Base-by-base conservation (phyloP, 306 rosid species). In the Inga oerstediana region DNA sequence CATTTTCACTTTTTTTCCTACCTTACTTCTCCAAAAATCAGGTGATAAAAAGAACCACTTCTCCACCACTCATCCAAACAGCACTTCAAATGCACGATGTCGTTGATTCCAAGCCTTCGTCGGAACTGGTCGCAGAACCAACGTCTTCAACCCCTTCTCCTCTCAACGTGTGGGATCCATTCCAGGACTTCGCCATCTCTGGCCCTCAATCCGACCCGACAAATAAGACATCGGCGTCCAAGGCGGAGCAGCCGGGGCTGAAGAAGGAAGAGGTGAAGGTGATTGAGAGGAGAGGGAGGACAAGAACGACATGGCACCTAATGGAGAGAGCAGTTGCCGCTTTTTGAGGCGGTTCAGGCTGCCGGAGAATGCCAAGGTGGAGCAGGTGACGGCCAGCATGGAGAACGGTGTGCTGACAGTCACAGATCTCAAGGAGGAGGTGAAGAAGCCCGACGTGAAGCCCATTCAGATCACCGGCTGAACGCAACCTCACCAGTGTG, bases 201-300 rank as follows among this genome's bases (percentile, higher is more conserved):
- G 24, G 11, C 17, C 83, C 79, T 0, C 75, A n/a, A 22, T n/a
- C 68, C 0, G 75, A 70, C 15, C 0, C 51, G 4, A 10, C 48
- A 1, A 24, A 0, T 44, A 80, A 86, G 22, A 86, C 85, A 5
- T n/a, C 73, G 17, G 66, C 85, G 27, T 84, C 85, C 88, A 81
- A 87, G 61, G 90, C 86, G 0, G 86, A 87, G 52, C 59, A 79
- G 0, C 90, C 80, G 0, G 86, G 88, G 0, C 76, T 88, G 68
- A 88, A 76, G 88, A 88, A 82, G 49, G 85, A 82, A 32, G 86
- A 85, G 66, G 90, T 88, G 30, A 88, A 82, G 78, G 88, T 88
- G 80, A 72, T 84, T 1, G 81, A 85, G 48, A 0, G 74, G 88
- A 88, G 75, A 82, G 79, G 58, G 86, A 88, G 64, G 88, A 88